These are phyloP conservation scores for Talaromyces islandicus DNA, from an alignment of 2,329 filamentous ascomycete genomes.

Conservation along the genomic window DNA sequence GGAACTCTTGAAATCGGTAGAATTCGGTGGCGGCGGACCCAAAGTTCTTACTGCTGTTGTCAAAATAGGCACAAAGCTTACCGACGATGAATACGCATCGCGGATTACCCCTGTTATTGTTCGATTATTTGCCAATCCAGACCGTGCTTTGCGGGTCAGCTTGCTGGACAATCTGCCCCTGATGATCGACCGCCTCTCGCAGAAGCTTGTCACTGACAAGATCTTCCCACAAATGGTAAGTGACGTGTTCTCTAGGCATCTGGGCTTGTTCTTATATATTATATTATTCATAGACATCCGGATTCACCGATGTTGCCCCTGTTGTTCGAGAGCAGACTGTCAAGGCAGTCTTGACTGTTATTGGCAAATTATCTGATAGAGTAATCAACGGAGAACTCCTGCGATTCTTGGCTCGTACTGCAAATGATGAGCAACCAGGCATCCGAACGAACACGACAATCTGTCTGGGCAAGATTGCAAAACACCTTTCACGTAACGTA, in stretches of 20 bases:
- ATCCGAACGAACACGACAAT: conserved; percentile 98
- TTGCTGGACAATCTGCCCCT: conserved; percentile 79
- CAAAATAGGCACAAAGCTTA: conserved; percentile 82
- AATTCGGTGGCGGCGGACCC: conserved; percentile 91
- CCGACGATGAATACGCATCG: conserved; percentile 81
- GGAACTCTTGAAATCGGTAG: conserved; percentile 95
- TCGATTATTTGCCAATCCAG: conserved; percentile 81
- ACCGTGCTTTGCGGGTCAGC: conserved; percentile 86
- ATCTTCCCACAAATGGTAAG: conserved; percentile 88
- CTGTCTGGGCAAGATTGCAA: conserved; percentile 91
- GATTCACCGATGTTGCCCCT: conserved; percentile 86
- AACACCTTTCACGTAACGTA: conserved; percentile 66
- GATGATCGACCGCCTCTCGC: conserved; percentile 86
- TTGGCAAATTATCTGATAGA: conserved; percentile 84
- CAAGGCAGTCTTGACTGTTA: conserved; percentile 83
- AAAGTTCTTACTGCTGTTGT: conserved; percentile 84
- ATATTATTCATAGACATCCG: conserved; percentile 59
- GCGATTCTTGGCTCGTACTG: conserved; percentile 85
- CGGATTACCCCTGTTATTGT: conserved; percentile 82
- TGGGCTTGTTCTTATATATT: not conserved
- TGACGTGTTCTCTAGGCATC: not conserved
- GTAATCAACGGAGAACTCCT: conserved; percentile 90
- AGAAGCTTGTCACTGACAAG: conserved; percentile 89
- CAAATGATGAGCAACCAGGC: conserved; percentile 94
- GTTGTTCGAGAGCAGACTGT: conserved; percentile 92